These are phyloP conservation scores for Gastrodia elata DNA, from an alignment of 106 monocot species.

Conservation along the genomic window DNA sequence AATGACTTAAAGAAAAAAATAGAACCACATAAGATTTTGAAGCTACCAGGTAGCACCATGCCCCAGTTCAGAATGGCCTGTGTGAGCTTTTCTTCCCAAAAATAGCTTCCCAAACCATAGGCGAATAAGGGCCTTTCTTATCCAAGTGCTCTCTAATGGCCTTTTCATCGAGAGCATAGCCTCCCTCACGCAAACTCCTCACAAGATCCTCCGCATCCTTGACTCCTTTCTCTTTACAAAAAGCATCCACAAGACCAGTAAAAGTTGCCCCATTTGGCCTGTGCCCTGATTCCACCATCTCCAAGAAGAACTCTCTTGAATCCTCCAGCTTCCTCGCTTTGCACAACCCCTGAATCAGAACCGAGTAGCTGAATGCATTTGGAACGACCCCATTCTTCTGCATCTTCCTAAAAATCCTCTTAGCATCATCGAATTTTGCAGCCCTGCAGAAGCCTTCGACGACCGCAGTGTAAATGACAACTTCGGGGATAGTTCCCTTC, in stretches of 20 bases:
- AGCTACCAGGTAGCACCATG: background rate
- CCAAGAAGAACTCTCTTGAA: conserved; percentile 51
- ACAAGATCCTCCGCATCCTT: conserved; percentile 55
- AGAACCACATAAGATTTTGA: background rate
- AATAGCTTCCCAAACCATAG: conserved; percentile 68
- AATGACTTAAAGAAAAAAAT: background rate
- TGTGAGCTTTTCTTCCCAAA: conserved; percentile 54
- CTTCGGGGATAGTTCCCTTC: conserved; percentile 85
- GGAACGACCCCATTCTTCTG: conserved; percentile 72
- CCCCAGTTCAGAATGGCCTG: conserved; percentile 14
- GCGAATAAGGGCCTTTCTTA: conserved; percentile 80
- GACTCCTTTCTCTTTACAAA: conserved; percentile 61
- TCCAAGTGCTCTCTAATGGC: conserved; percentile 82
- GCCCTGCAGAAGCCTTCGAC: conserved; percentile 88
- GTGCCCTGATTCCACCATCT: conserved; percentile 78
- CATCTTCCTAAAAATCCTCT: conserved; percentile 87
- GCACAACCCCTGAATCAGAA: conserved; percentile 63
- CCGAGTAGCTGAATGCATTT: conserved; percentile 70
- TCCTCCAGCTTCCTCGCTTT: conserved; percentile 63
- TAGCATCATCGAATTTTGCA: conserved; percentile 67
- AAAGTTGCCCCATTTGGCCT: conserved; percentile 55
- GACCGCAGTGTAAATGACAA: conserved; percentile 88
- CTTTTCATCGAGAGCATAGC: conserved; percentile 69
- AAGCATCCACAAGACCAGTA: conserved; percentile 35
- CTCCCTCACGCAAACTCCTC: conserved; percentile 52